Base-by-base conservation (phyloP, 805 yeast genomes). In the Saccharomycopsis guyanensis region DNA sequence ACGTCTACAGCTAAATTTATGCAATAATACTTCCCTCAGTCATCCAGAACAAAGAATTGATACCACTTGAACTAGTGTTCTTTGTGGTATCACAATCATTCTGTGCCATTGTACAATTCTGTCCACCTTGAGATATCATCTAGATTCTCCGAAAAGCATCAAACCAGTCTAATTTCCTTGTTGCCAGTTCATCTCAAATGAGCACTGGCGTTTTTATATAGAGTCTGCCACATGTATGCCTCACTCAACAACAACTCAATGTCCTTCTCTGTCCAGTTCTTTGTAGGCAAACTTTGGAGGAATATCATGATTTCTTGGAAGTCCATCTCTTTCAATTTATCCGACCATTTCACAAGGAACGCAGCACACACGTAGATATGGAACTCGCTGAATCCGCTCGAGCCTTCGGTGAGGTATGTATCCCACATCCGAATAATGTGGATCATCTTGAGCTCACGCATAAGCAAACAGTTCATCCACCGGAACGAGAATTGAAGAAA, bases 321-420 rank as follows among this genome's bases (percentile, higher is more conserved):
- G 54, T 91, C 97, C 88, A 83, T 86, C 7, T 72, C 70, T 60
- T 83, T 78, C 53, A 93, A 67, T 53, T 79, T 80, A 45, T 73
- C 79, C 52, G 93, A 79, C 80, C 95, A 93, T 58, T 86, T 82
- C 51, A 88, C 84, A 55, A 93, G 68, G 59, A 91, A 93, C 18
- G 98, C 97, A 18, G 97, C 96, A 65, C 98, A 93, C 2, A 93
- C 98, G 61, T 91, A 93, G 6, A 93, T 86, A 61, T 93, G 98
- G 65, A 93, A 93, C 57, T 81, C 87, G 56, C 85, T 86, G 59
- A 93, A 87, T 2, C 95, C 95, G 39, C 73, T 72, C 13, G 71
- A 53, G 3, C 73, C 75, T 58, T 85, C 88, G 42, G 86, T 75
- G 3, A 85, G 62, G 61, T 93, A 93, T 0, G 98, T 89, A 60